These are phyloP conservation scores for Talaromyces sp. DNA, from an alignment of 2,329 filamentous ascomycete species.

Conservation along the genomic window DNA sequence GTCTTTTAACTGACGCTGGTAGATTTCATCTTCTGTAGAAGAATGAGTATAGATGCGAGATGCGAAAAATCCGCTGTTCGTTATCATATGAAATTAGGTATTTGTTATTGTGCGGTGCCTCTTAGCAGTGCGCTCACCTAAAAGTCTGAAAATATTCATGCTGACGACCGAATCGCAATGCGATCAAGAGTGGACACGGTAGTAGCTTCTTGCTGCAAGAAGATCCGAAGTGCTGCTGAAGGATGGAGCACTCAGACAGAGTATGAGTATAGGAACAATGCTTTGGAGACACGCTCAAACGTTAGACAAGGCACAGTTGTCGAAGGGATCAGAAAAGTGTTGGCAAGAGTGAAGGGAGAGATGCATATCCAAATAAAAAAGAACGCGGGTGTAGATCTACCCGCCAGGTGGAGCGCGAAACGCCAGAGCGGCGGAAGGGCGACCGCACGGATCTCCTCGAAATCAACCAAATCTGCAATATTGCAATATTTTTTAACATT, in stretches of 20 bases:
- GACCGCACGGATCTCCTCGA: neutral
- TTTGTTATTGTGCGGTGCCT: neutral
- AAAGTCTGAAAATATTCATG: conserved; percentile 68
- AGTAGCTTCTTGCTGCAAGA: neutral
- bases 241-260: neutral
- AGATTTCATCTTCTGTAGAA: conserved; percentile 93
- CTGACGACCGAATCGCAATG: conserved; percentile 28
- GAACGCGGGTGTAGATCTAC: conserved; percentile 8
- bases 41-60: conserved; percentile 85
- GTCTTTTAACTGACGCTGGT: conserved; percentile 65
- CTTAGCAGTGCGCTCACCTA: conserved; percentile 47
- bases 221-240: neutral
- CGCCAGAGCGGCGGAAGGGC: neutral
- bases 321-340: neutral
- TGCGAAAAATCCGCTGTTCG: conserved; percentile 85
- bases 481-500: neutral
- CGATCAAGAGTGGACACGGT: conserved; percentile 10
- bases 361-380: neutral
- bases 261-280: neutral
- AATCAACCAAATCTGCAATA: neutral
- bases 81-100: conserved; percentile 20
- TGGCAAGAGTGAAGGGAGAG: neutral
- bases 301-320: neutral
- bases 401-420: conserved; percentile 1
- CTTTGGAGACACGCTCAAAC: neutral